Evolutionary conservation across 805 yeast species (phyloP).

Genomic region (Wickerhamiella parazyma): DNA sequence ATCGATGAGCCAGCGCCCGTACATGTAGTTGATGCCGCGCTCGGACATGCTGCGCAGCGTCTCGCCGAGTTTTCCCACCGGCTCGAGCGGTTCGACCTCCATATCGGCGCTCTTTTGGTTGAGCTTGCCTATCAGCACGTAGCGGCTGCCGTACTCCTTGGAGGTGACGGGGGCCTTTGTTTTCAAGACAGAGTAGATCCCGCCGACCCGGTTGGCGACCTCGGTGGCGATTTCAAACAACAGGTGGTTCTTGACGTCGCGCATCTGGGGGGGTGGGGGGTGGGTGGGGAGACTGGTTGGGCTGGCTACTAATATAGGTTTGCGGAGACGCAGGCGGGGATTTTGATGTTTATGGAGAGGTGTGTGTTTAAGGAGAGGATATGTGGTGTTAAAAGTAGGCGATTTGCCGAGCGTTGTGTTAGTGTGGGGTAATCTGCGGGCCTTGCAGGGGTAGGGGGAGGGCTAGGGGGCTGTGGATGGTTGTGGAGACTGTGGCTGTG

Average conservation of each 20-base stretch:
- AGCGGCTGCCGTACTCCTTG: slow-evolving; percentile 79
- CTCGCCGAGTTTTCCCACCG: slow-evolving; percentile 37
- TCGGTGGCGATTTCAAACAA: slow-evolving; percentile 93
- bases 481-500: no score
- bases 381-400: not conserved
- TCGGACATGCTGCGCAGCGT: slow-evolving; percentile 66
- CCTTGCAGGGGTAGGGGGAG: no score
- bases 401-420: no score
- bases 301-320: not conserved
- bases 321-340: not conserved
- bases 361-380: no score
- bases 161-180: slow-evolving; percentile 95
- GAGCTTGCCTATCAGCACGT: slow-evolving; percentile 76
- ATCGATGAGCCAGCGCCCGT: slow-evolving; percentile 95
- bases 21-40: slow-evolving; percentile 69
- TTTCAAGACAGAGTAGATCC: slow-evolving; percentile 90
- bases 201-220: slow-evolving; percentile 95
- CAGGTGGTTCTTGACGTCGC: slow-evolving; percentile 79
- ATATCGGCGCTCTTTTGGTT: slow-evolving; percentile 57
- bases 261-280: slow-evolving; percentile 23
- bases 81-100: slow-evolving; percentile 59
- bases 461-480: no score
- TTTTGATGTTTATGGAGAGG: not conserved
- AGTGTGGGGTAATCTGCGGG: not conserved
- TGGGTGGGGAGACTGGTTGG: not conserved